Evolutionary conservation across 2,329 filamentous ascomycete genomes (phyloP), one percentile per base, ranked within the genome.

Genomic region (Claviceps pazoutovae): DNA sequence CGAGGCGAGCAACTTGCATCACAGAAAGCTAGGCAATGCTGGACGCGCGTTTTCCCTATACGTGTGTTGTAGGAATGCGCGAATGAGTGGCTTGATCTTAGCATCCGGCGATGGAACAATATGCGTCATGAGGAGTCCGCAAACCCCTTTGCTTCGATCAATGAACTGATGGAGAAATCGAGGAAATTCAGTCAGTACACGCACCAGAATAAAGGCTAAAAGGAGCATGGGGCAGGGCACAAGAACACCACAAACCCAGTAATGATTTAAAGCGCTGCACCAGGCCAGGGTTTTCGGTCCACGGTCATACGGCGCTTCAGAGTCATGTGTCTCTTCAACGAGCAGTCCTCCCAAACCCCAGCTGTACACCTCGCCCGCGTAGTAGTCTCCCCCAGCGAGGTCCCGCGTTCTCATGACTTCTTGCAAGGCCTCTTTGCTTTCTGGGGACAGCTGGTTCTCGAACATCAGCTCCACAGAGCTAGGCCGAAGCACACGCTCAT

Each of bases 401-500:
- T 44, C 11, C 5, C 3, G 7, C 9, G 7, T 23, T 13, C 23
- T 6, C 42, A 44, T 44, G 9, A 26, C 14, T 13, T 5, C 5
- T 6, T 44, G 39, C 7, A 42, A 4, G n/a, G 8, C 17, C 39
- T 42, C 39, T 42, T 13, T 8, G 39, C 39, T 42, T 36, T 51
- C 26, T 5, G 42, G 36, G 5, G 41, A 62, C 0, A 80, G 67
- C 45, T 75, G 75, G 0, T 74, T 66, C 50, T 62, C 57, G 56
- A 78, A 78, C 62, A 80, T 68, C 44, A 64, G 56, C 1, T 70
- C 64, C 0, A 72, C 66, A 0, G 68, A 74, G 3, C 60, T 60
- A 0, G 64, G 62, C 19, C 61, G 66, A 6, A 80, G 65, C 0
- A 80, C 56, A 43, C 67, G 71, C 3, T 69, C 71, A 50, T 79